Percentiles rank a stretch among this genome's conserved stretches.
These are phyloP conservation scores for Diplodia intermedia DNA, from an alignment of 2,329 filamentous ascomycete species.

Conservation along the genomic window DNA sequence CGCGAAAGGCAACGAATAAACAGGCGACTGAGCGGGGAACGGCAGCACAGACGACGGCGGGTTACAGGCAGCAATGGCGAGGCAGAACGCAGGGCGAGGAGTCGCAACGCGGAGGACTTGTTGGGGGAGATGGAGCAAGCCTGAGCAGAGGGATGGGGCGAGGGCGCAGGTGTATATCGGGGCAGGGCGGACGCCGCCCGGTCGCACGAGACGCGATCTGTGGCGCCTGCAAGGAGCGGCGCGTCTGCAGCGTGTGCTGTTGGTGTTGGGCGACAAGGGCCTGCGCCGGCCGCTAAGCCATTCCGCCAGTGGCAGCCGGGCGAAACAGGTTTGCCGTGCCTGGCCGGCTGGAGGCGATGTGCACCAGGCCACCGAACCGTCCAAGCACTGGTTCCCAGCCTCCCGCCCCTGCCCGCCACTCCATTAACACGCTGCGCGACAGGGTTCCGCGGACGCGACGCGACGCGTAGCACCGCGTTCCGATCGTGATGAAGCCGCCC, in stretches of 20 bases:
- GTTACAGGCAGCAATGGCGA: background rate
- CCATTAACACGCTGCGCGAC: conserved; percentile 6
- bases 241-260: conserved; percentile 27
- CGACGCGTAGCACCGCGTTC: conserved; percentile 23
- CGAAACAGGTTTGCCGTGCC: conserved; percentile 8
- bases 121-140: conserved; percentile 20
- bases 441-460: conserved; percentile 21
- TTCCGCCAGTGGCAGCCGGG: background rate
- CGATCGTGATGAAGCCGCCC: conserved; percentile 8
- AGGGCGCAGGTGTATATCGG: conserved; percentile 31
- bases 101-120: conserved; percentile 27
- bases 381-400: conserved; percentile 12
- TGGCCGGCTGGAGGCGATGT: background rate
- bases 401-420: conserved; percentile 14
- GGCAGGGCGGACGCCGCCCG: conserved; percentile 13
- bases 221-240: conserved; percentile 26
- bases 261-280: conserved; percentile 23
- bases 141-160: conserved; percentile 11
- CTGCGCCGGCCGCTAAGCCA: conserved; percentile 18
- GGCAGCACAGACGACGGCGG: conserved; percentile 1
- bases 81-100: conserved; percentile 8
- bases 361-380: background rate
- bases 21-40: conserved; percentile 19
- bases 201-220: conserved; percentile 21
- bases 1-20: conserved; percentile 21